A percentile compares a stretch with the other conserved stretches of the same genome.
phyloP scores from a whole-genome alignment of 2,329 filamentous ascomycete genomes.

The Sphaerulina populicola region DNA sequence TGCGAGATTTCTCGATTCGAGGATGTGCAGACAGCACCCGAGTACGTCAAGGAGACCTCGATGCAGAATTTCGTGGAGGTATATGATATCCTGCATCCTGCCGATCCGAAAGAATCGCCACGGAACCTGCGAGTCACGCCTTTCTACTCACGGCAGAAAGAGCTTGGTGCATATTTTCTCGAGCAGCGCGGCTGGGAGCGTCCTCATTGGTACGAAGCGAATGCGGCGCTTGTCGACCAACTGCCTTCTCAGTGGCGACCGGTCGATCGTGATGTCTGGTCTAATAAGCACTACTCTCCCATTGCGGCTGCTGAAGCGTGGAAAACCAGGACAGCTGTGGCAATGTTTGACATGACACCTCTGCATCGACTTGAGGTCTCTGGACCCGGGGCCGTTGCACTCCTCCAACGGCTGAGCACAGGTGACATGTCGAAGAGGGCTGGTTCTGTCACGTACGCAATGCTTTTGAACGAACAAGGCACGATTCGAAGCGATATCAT shows the following conservation, averaged over 20 bases:
- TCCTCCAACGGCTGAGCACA: constrained; percentile 49
- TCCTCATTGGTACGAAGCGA: constrained; percentile 55
- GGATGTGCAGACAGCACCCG: constrained; percentile 49
- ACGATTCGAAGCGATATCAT: constrained; percentile 52
- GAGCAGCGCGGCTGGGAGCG: constrained; percentile 55
- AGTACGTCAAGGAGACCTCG: constrained; percentile 52
- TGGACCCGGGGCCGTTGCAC: constrained; percentile 49
- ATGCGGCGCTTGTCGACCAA: constrained; percentile 44
- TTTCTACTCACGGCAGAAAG: constrained; percentile 48
- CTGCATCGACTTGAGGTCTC: constrained; percentile 51
- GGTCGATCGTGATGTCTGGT: constrained; percentile 52
- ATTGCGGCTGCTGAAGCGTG: constrained; percentile 54
- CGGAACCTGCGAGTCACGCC: constrained; percentile 53
- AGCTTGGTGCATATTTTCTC: constrained; percentile 52
- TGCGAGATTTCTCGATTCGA: constrained; percentile 56
- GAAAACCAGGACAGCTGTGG: constrained; percentile 56
- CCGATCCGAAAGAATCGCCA: constrained; percentile 50
- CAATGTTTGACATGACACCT: constrained; percentile 56
- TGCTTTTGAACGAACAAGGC: constrained; percentile 48
- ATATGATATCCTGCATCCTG: constrained; percentile 56
- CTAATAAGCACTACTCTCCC: constrained; percentile 49
- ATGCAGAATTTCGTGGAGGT: constrained; percentile 56
- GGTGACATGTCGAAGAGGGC: constrained; percentile 42
- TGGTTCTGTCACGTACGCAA: constrained; percentile 49
- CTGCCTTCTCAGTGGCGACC: constrained; percentile 50